Conservation (phyloP, 1,139 yeast species). For the Scheffersomyces illinoinensis region DNA sequence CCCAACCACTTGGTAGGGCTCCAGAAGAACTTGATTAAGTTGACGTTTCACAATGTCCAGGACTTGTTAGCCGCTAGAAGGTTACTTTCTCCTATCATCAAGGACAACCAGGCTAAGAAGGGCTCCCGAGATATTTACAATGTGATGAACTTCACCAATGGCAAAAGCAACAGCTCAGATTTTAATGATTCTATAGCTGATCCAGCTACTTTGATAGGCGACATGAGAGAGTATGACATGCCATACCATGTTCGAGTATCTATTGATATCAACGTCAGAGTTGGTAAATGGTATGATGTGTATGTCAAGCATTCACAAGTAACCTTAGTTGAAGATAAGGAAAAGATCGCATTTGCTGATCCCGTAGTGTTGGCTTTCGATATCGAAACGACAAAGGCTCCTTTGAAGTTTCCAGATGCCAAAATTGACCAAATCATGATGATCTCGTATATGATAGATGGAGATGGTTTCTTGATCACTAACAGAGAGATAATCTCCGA, state of each 20-base stretch:
- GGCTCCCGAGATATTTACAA: slow-evolving; percentile 74
- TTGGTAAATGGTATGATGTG: slow-evolving; percentile 95
- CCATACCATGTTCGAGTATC: slow-evolving; percentile 96
- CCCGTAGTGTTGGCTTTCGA: slow-evolving; percentile 97
- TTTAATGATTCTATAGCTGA: slow-evolving; percentile 33
- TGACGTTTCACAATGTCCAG: slow-evolving; percentile 72
- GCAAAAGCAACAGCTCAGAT: slow-evolving; percentile 23
- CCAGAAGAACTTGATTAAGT: slow-evolving; percentile 60
- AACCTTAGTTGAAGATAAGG: slow-evolving; percentile 60
- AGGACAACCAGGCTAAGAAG: slow-evolving; percentile 62
- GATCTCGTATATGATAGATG: slow-evolving; percentile 99
- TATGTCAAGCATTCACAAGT: slow-evolving; percentile 60
- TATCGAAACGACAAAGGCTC: slow-evolving; percentile 96
- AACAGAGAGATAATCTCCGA: slow-evolving; percentile 92
- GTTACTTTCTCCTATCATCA: slow-evolving; percentile 65
- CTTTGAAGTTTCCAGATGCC: slow-evolving; percentile 93
- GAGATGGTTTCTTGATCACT: slow-evolving; percentile 91
- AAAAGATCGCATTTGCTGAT: slow-evolving; percentile 91
- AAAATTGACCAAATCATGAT: slow-evolving; percentile 95
- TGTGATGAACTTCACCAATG: slow-evolving; percentile 47
- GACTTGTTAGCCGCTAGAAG: slow-evolving; percentile 79
- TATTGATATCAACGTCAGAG: slow-evolving; percentile 81
- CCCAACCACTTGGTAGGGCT: slow-evolving; percentile 89
- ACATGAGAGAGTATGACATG: slow-evolving; percentile 90
- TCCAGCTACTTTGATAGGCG: slow-evolving; percentile 69